Evolutionary conservation across 129 eudicot species (phyloP).

Genomic region (Oenanthe sinensis): DNA sequence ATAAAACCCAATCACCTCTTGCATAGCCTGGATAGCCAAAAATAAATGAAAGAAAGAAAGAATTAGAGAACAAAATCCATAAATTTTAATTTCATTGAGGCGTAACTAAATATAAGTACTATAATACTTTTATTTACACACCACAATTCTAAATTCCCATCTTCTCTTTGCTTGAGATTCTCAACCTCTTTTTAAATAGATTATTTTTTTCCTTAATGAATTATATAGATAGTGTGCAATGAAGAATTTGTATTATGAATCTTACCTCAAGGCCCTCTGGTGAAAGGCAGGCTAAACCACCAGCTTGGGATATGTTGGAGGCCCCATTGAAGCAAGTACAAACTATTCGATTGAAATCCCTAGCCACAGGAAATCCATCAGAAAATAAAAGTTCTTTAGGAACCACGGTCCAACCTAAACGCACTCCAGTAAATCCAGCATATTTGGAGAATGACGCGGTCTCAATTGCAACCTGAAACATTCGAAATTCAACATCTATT

Average conservation of each 20-base stretch:
- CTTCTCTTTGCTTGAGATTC: background rate
- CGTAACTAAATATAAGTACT: background rate
- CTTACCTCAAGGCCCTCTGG: slow-evolving; percentile 78
- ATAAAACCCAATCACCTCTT: slow-evolving; percentile 78
- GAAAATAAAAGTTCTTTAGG: slow-evolving; percentile 79
- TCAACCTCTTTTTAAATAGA: background rate
- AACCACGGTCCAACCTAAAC: slow-evolving; percentile 92
- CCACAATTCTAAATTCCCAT: background rate
- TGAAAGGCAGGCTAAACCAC: slow-evolving; percentile 92
- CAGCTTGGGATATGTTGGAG: slow-evolving; percentile 94
- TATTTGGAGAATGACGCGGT: slow-evolving; percentile 87
- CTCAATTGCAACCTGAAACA: slow-evolving; percentile 82
- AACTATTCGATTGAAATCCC: slow-evolving; percentile 82
- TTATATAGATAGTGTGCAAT: background rate
- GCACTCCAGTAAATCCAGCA: slow-evolving; percentile 98
- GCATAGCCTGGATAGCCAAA: slow-evolving; percentile 67
- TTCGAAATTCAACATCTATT: background rate
- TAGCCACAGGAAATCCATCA: slow-evolving; percentile 84
- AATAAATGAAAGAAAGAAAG: background rate
- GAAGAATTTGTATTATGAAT: background rate
- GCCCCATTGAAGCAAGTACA: slow-evolving; percentile 97
- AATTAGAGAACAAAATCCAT: background rate
- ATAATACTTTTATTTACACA: background rate
- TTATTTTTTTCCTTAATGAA: background rate
- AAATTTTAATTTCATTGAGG: background rate